Percentiles rank a stretch among this genome's conserved stretches.
These are phyloP conservation scores for Fragaria nilgerrensis DNA, from an alignment of 306 rosid genomes.

Conservation along the genomic window DNA sequence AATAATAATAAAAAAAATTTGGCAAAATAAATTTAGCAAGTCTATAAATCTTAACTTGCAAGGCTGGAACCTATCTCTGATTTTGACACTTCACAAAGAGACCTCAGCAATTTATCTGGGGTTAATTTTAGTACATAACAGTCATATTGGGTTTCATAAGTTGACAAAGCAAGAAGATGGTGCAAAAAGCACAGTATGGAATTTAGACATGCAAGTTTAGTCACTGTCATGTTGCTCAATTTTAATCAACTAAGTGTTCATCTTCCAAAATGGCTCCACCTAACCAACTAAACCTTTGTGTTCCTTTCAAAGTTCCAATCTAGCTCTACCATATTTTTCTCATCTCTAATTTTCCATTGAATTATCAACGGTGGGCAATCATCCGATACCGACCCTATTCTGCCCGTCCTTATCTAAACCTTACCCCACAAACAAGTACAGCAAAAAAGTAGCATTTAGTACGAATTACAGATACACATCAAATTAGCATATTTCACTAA, in stretches of 20 bases:
- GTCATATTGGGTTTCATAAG: not conserved
- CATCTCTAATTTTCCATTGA: not conserved
- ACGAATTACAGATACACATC: constrained; percentile 5
- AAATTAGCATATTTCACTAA: not conserved
- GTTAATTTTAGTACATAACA: not conserved
- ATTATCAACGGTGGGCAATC: not conserved
- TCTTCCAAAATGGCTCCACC: not conserved
- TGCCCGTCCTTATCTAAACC: constrained; percentile 3
- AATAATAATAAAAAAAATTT: too few relatives aligned
- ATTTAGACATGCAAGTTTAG: not conserved
- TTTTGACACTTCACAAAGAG: not conserved
- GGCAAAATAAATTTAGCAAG: not conserved
- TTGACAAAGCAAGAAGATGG: not conserved
- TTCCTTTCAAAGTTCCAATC: not conserved
- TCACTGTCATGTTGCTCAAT: not conserved
- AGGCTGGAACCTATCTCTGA: not conserved
- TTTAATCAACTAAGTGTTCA: not conserved
- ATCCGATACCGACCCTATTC: not conserved
- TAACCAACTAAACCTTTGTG: not conserved
- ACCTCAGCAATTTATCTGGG: not conserved
- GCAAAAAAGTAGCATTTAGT: not conserved
- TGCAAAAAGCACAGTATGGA: not conserved
- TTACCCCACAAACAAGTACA: not conserved
- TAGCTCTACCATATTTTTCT: not conserved
- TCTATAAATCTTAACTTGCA: not conserved